Evolutionary conservation across 495 filamentous ascomycete species (phyloP), one percentile per base, ranked within the genome.

Genomic region (Aspergillus bertholletiae): DNA sequence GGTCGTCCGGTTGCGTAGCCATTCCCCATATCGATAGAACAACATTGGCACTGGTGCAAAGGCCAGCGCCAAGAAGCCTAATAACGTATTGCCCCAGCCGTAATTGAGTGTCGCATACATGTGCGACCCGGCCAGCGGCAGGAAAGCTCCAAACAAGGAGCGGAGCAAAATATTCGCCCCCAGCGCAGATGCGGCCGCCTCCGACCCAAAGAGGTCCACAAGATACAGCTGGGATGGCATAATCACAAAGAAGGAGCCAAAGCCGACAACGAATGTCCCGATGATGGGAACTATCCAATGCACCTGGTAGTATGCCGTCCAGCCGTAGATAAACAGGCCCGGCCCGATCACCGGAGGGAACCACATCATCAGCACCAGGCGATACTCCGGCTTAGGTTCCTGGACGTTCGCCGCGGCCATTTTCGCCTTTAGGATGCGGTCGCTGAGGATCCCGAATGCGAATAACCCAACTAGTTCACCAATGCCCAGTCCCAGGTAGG

Each of bases 281-380:
- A 74, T 41, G 28, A 74, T 72, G 8, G 72, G 68, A 4, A 72
- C 62, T 43, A 73, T 67, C 71, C 71, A 75, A 53, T 74, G 69
- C 0, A 58, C 52, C 7, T 59, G 21, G 22, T 64, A 57, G n/a
- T 72, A 57, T 13, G 70, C 64, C 1, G 57, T 60, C 70, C 72
- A 75, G 30, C 72, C 72, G 54, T 69, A 75, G 20, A 64, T 55
- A 44, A 75, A 68, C 41, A 74, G 54, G 13, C 67, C 70, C 23
- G 67, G 20, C 8, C 62, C 62, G 6, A 70, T 51, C 26, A 51
- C 30, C 2, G 5, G 52, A 13, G 65, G 56, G 53, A 54, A 58
- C 56, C 64, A 65, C 11, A 68, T 57, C 60, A 69, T 66, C 12
- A 68, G 51, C 5, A 67, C 50, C 17, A 73, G 58, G 20, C 72